A percentile compares a stretch with the other conserved stretches of the same genome.
These are phyloP conservation scores for Balansia obtecta DNA, from an alignment of 2,329 filamentous ascomycete genomes.

Conservation along the genomic window DNA sequence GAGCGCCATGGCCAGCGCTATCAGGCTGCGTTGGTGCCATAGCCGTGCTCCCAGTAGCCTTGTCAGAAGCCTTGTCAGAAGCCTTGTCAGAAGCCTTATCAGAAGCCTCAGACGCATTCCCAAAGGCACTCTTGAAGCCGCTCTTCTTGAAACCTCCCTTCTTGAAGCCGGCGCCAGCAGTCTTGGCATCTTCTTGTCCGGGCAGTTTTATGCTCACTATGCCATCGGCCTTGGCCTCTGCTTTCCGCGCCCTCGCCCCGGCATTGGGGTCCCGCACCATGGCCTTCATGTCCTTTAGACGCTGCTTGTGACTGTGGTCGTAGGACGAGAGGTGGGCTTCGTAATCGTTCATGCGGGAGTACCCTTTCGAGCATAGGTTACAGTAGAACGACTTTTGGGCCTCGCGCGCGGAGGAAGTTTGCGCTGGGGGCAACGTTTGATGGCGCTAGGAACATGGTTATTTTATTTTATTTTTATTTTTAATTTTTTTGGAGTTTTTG, in stretches of 20 bases:
- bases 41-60: not conserved
- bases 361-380: slow-evolving; percentile 84
- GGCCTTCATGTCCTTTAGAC: slow-evolving; percentile 77
- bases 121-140: slow-evolving; percentile 70
- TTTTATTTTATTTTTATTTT: too few species aligned
- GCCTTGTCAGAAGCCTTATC: not conserved
- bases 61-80: slow-evolving; percentile 4
- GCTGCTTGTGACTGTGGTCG: slow-evolving; percentile 90
- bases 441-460: slow-evolving; percentile 35
- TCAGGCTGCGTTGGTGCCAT: too few species aligned
- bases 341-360: slow-evolving; percentile 89
- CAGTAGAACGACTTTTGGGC: slow-evolving; percentile 74
- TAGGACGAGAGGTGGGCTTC: slow-evolving; percentile 90
- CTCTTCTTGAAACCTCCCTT: slow-evolving; percentile 70
- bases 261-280: slow-evolving; percentile 62
- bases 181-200: slow-evolving; percentile 17
- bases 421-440: slow-evolving; percentile 45
- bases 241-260: slow-evolving; percentile 51
- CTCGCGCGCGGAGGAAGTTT: slow-evolving; percentile 55
- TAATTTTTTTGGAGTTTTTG: too few species aligned
- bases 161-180: slow-evolving; percentile 41
- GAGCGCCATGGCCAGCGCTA: slow-evolving; percentile 11
- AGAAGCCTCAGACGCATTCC: slow-evolving; percentile 30
- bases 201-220: slow-evolving; percentile 55
- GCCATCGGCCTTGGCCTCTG: slow-evolving; percentile 57